A percentile compares a stretch with the other conserved stretches of the same genome.
phyloP scores from a whole-genome alignment of 495 filamentous ascomycete genomes.

The Darksidea phi region DNA sequence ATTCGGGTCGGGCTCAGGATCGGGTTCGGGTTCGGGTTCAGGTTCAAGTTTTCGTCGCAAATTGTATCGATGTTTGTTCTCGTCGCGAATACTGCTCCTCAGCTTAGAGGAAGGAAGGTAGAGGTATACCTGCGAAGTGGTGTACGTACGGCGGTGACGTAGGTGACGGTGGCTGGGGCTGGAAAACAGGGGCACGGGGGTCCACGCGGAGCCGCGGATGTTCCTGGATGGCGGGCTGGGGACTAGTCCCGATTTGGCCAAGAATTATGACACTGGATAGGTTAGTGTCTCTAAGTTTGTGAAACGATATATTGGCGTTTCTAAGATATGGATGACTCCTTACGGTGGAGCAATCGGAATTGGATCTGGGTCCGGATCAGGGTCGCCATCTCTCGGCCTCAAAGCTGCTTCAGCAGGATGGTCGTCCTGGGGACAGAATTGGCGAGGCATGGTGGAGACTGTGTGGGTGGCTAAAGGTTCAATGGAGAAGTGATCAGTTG shows the following conservation, averaged over 20 bases:
- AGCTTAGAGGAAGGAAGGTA: background rate
- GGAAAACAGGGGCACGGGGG: background rate
- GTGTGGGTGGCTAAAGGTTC: no score
- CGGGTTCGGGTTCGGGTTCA: background rate
- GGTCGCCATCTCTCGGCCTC: background rate
- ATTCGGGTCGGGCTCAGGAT: conserved; percentile 5
- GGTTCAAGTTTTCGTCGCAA: background rate
- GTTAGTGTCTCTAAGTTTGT: background rate
- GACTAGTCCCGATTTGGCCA: no score
- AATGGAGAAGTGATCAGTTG: no score
- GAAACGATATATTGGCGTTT: no score
- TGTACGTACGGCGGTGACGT: conserved; percentile 3
- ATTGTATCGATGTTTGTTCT: background rate
- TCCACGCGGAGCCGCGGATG: background rate
- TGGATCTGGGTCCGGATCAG: background rate
- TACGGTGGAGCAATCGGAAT: background rate
- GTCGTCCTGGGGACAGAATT: background rate
- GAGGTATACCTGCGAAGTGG: background rate
- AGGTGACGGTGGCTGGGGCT: background rate
- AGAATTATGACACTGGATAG: background rate
- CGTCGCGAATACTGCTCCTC: background rate
- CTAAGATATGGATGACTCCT: no score
- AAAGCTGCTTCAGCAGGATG: background rate
- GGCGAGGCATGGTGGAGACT: background rate
- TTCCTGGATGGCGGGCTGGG: no score